Evolutionary conservation across 73 alveolate species (phyloP), one percentile per base, ranked within the genome.

Genomic region (Tetrahymena borealis): DNA sequence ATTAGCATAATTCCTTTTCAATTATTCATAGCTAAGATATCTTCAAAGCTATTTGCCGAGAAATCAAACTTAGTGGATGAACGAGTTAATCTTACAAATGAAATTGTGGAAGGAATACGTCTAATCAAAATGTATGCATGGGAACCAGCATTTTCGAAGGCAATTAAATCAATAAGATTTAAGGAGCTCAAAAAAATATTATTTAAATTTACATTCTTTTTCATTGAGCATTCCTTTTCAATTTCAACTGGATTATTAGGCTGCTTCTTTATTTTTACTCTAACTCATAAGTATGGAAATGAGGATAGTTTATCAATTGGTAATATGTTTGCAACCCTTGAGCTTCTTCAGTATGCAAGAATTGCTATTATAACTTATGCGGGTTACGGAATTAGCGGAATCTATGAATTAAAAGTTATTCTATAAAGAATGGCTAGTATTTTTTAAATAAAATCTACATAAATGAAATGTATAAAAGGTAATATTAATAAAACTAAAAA

Each of bases 91-190:
- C 36, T 43, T 11, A 91, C 94, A 11, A 91, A 91, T 32, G 79
- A 91, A 91, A 39, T 91, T 1, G 31, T 91, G 4, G 91, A 91
- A 42, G 94, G 94, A 24, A 43, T 91, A 16, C 78, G 94, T 35
- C 33, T 91, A 42, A 91, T 91, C 13, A 91, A 91, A 35, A 91
- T 91, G 94, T 60, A 91, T 32, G 94, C 94, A 18, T 91, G 94
- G 94, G 91, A 40, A 41, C 18, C 40, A 1, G 90, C 91, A 16
- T 40, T 91, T 42, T 33, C 16, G 85, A 40, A 43, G 32, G 85
- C 41, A 32, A 43, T 91, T 15, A 7, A 7, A 3, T 13, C 28
- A 9, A 36, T 91, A 10, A 91, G 94, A 20, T 10, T 31, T 13
- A 0, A 15, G 16, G 94, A 91, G 32, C 40, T 28, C 40, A 33